A percentile compares a stretch with the other conserved stretches of the same genome.
Evolutionary conservation across 2,329 filamentous ascomycete species (phyloP).

Genomic region (Aschersonia sp.): DNA sequence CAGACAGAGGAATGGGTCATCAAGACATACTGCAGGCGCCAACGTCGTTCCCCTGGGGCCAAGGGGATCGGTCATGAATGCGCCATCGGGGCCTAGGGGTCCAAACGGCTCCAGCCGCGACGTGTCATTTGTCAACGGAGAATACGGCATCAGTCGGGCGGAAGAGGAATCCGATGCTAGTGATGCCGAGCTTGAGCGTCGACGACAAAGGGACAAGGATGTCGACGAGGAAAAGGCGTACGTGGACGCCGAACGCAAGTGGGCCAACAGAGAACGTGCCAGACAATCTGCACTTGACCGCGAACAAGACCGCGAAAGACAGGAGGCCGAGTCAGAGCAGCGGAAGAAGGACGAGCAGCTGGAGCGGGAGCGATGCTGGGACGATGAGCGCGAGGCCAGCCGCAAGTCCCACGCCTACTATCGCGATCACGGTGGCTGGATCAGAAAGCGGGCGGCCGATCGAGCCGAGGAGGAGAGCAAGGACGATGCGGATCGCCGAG

Average conservation of each 20-base stretch:
- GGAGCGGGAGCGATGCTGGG: slow-evolving; percentile 53
- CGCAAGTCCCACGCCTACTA: slow-evolving; percentile 73
- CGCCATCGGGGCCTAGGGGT: slow-evolving; percentile 50
- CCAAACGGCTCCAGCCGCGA: slow-evolving; percentile 47
- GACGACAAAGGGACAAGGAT: slow-evolving; percentile 56
- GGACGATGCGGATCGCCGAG: slow-evolving; percentile 70
- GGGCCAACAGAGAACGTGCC: slow-evolving; percentile 78
- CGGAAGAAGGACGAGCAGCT: slow-evolving; percentile 58
- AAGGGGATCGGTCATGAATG: slow-evolving; percentile 44
- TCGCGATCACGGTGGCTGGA: slow-evolving; percentile 71
- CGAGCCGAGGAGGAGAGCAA: slow-evolving; percentile 58
- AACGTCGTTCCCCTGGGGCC: slow-evolving; percentile 27
- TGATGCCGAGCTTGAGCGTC: slow-evolving; percentile 70
- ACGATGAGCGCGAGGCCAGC: slow-evolving; percentile 71
- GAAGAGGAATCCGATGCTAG: slow-evolving; percentile 81
- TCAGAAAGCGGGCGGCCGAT: slow-evolving; percentile 62
- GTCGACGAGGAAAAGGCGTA: slow-evolving; percentile 69
- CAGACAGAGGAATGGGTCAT: slow-evolving; percentile 51
- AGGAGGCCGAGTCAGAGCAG: slow-evolving; percentile 53
- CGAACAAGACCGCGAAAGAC: slow-evolving; percentile 66
- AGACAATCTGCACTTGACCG: slow-evolving; percentile 74
- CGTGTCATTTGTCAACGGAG: slow-evolving; percentile 71
- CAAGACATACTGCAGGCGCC: slow-evolving; percentile 53
- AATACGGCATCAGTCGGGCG: slow-evolving; percentile 49
- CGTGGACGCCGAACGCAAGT: slow-evolving; percentile 74